These are phyloP conservation scores for Capronia americana DNA, from an alignment of 2,329 filamentous ascomycete genomes.

Conservation along the genomic window DNA sequence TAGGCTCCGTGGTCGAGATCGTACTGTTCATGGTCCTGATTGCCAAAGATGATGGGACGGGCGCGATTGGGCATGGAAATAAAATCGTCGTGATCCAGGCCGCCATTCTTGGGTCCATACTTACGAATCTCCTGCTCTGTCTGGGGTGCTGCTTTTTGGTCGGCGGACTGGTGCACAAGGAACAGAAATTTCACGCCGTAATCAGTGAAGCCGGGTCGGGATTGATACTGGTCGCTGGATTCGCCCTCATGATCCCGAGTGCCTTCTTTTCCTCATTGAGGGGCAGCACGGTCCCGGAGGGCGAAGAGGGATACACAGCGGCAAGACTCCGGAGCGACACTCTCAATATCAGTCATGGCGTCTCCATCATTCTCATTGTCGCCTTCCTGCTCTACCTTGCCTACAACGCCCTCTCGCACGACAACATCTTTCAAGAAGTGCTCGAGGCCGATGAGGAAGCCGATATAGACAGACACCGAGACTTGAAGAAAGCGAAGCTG, in stretches of 20 bases:
- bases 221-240: constrained; percentile 77
- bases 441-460: constrained; percentile 73
- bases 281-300: constrained; percentile 57
- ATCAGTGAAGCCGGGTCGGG: constrained; percentile 81
- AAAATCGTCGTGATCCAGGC: constrained; percentile 75
- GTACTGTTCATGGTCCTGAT: constrained; percentile 82
- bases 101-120: constrained; percentile 80
- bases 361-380: constrained; percentile 72
- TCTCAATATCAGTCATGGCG: constrained; percentile 71
- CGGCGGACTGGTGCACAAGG: constrained; percentile 71
- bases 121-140: constrained; percentile 82
- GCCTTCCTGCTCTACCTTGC: constrained; percentile 71
- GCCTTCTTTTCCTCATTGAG: constrained; percentile 55
- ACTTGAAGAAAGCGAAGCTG: constrained; percentile 69
- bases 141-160: constrained; percentile 80
- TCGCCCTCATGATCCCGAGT: constrained; percentile 52
- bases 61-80: constrained; percentile 43
- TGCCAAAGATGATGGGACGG: constrained; percentile 49
- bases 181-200: constrained; percentile 74
- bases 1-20: constrained; percentile 80
- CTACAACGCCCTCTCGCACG: constrained; percentile 79
- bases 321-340: constrained; percentile 59
- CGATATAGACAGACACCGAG: constrained; percentile 68
- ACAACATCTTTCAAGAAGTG: constrained; percentile 76
- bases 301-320: constrained; percentile 43